Evolutionary conservation across 1,284 basidiomycete species (phyloP).

Genomic region (Heterobasidion parviporum): DNA sequence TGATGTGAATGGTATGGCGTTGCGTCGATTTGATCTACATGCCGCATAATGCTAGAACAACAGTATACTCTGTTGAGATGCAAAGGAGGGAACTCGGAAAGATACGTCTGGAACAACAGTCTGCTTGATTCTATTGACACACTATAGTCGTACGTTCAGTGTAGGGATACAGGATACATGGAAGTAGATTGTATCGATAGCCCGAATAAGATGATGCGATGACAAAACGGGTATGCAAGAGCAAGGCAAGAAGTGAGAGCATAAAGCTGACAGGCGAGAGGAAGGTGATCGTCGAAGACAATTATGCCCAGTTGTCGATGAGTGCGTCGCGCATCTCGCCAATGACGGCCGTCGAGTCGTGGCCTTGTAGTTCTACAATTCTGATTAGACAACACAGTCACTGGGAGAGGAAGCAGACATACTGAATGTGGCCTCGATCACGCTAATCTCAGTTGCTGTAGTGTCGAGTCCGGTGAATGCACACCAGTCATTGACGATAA

Average conservation of each 20-base stretch:
- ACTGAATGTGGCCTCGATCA: slow-evolving; percentile 98
- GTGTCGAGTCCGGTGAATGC: slow-evolving; percentile 96
- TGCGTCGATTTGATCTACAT: too few species aligned
- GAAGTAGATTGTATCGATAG: neutral
- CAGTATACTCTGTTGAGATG: too few species aligned
- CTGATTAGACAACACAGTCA: slow-evolving; percentile 3
- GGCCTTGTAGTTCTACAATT: slow-evolving; percentile 76
- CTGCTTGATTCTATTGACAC: neutral
- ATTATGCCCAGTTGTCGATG: slow-evolving; percentile 90
- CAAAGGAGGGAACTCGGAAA: neutral
- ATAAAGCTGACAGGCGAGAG: too few species aligned
- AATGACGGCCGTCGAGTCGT: slow-evolving; percentile 79
- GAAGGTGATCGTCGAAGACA: neutral
- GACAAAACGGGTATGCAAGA: neutral
- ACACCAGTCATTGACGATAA: slow-evolving; percentile 99
- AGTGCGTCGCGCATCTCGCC: slow-evolving; percentile 92
- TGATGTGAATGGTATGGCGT: too few species aligned
- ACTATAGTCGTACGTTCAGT: neutral
- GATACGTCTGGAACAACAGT: neutral
- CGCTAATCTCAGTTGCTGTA: slow-evolving; percentile 96
- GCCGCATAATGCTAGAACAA: too few species aligned
- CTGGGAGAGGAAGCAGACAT: slow-evolving; percentile 24
- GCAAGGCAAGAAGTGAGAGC: neutral
- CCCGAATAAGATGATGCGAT: neutral
- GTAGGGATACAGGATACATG: neutral